Evolutionary conservation across 2,329 filamentous ascomycete species (phyloP), one percentile per base, ranked within the genome.

Genomic region (Apiospora malaysiana): DNA sequence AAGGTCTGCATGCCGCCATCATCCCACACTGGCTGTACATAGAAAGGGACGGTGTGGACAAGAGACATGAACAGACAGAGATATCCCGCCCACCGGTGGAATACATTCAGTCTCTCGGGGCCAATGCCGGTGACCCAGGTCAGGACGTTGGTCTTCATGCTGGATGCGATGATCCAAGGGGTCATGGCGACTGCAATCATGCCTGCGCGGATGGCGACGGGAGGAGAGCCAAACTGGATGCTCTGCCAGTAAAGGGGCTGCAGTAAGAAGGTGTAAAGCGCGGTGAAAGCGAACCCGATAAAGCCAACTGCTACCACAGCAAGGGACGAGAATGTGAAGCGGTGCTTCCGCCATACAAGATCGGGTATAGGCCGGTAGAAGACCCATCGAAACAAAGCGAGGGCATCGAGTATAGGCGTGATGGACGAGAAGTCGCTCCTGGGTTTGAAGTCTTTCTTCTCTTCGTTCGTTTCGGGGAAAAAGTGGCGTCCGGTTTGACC

Each of bases 151-250:
- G 94, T 92, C 81, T 98, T 98, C 87, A 94, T 97, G 78, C 93
- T 94, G 14, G 96, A 90, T 23, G 92, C 94, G 68, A 97, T 85
- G 74, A 98, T 95, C 94, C 95, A 98, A 0, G 95, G 95, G 65
- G 96, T 92, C 87, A 97, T 89, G 16, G 95, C 93, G 18, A 98
- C 92, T 16, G 95, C 91, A 70, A 98, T 89, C 95, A 98, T 98
- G 66, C 95, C 95, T 9, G 94, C 87, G 74, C 95, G 89, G 72
- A 98, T 90, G 12, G 95, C 94, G 70, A 98, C 81, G 0, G 95
- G 95, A 40, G 95, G 95, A 0, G 95, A 97, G 56, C 95, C 95
- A 76, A 89, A 95, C 65, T 87, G 87, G 76, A 98, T 97, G 80
- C 93, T 96, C 77, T 92, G 84, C 89, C 94, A 97, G 84, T 95